A percentile compares a stretch with the other conserved stretches of the same genome.
phyloP scores from a whole-genome alignment of 306 rosid species.

The Ormosia emarginata region DNA sequence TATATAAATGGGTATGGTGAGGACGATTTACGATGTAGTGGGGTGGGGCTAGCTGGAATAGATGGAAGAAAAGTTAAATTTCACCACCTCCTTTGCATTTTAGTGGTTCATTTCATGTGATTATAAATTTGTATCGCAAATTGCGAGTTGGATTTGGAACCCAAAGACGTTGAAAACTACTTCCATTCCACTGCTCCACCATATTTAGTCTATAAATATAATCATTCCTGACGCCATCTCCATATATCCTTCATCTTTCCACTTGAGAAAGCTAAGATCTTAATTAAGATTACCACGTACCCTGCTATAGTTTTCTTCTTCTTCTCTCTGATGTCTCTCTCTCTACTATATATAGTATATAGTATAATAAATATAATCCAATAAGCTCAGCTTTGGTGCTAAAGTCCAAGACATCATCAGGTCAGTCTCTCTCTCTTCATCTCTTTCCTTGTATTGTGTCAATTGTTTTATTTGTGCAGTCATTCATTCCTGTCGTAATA shows the following conservation, averaged over 20 bases:
- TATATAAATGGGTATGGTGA: too few species aligned
- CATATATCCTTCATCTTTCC: neutral
- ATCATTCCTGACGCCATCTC: too few species aligned
- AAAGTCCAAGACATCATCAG: neutral
- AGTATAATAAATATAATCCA: too few species aligned
- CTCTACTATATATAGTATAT: neutral
- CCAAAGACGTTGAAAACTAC: neutral
- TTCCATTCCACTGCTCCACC: neutral
- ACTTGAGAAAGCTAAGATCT: neutral
- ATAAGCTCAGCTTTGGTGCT: neutral
- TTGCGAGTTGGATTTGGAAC: neutral
- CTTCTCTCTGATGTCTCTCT: neutral
- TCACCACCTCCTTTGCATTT: too few species aligned
- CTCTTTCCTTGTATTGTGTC: neutral
- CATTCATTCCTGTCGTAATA: neutral
- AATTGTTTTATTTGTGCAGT: neutral
- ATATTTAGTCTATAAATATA: neutral
- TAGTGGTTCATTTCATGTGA: neutral
- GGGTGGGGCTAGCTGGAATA: too few species aligned
- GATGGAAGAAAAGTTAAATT: too few species aligned
- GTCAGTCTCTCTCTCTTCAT: neutral
- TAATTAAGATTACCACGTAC: neutral
- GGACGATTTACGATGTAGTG: too few species aligned
- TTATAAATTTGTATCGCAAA: neutral
- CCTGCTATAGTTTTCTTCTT: neutral